These are phyloP conservation scores for Boehmeria nivea DNA, from an alignment of 306 rosid genomes.

Conservation along the genomic window DNA sequence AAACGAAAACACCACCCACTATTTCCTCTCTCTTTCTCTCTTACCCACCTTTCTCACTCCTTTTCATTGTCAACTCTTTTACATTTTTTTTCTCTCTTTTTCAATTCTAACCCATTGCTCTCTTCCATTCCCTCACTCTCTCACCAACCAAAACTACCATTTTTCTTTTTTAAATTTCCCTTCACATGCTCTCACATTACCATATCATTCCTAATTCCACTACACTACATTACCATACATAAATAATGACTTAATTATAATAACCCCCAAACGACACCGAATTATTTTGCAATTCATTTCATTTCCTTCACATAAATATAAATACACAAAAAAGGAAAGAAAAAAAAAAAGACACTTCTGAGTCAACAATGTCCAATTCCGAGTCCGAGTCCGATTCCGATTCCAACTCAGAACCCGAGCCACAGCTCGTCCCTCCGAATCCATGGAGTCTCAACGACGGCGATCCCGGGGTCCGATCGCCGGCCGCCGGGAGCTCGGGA, in stretches of 20 bases:
- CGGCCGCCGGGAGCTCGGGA: background rate
- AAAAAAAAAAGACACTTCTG: no score
- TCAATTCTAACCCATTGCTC: background rate
- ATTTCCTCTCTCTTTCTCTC: constrained; percentile 12
- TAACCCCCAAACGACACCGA: background rate
- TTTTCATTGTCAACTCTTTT: constrained; percentile 29
- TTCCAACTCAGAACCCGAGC: background rate
- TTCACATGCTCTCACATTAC: background rate
- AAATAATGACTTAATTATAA: background rate
- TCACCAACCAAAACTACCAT: constrained; percentile 5
- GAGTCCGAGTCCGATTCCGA: constrained; percentile 11
- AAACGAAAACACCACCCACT: constrained; percentile 15
- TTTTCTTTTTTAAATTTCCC: background rate
- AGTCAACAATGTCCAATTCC: constrained; percentile 10
- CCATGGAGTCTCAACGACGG: constrained; percentile 8
- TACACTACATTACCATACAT: no score
- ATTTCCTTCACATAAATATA: background rate
- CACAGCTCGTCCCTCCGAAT: constrained; percentile 7
- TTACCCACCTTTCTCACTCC: constrained; percentile 16
- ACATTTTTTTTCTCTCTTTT: background rate
- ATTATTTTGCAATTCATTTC: background rate
- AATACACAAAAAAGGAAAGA: no score
- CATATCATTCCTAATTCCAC: background rate
- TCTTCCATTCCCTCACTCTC: background rate
- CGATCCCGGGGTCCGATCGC: background rate